A percentile compares a stretch with the other conserved stretches of the same genome.
Evolutionary conservation across 768 basidiomycete genomes (phyloP).

Genomic region (Mycena rosella): DNA sequence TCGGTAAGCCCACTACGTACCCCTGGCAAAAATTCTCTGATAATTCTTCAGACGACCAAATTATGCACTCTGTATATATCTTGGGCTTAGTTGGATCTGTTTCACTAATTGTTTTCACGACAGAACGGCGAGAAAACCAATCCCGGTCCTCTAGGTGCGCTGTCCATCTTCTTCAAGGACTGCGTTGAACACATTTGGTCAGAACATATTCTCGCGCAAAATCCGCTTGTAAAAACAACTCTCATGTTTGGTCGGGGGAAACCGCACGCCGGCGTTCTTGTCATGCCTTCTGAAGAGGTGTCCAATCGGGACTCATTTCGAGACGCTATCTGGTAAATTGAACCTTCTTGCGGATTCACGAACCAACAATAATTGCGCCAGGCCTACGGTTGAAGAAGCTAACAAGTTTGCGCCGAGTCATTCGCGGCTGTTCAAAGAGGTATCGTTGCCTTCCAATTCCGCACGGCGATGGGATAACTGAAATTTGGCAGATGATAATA

Average conservation of each 20-base stretch:
- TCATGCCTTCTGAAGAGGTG: not conserved
- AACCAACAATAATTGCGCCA: constrained; percentile 26
- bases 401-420: constrained; percentile 59
- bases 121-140: constrained; percentile 27
- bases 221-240: constrained; percentile 7
- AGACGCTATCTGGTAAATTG: constrained; percentile 42
- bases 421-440: constrained; percentile 59
- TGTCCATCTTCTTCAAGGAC: no score
- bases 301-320: constrained; percentile 28
- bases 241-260: constrained; percentile 9
- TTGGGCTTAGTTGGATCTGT: no score
- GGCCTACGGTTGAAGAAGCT: constrained; percentile 55
- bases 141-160: constrained; percentile 11
- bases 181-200: not conserved
- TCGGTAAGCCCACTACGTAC: not conserved
- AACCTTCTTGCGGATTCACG: constrained; percentile 3
- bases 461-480: not conserved
- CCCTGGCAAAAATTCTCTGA: no score
- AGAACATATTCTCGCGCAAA: constrained; percentile 10
- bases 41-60: no score
- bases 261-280: constrained; percentile 3
- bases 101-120: no score
- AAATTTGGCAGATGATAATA: constrained; percentile 56
- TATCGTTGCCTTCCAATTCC: no score
- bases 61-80: no score